These are phyloP conservation scores for Cyclotella atomus DNA, from an alignment of 108 stramenopile species.

Conservation along the genomic window DNA sequence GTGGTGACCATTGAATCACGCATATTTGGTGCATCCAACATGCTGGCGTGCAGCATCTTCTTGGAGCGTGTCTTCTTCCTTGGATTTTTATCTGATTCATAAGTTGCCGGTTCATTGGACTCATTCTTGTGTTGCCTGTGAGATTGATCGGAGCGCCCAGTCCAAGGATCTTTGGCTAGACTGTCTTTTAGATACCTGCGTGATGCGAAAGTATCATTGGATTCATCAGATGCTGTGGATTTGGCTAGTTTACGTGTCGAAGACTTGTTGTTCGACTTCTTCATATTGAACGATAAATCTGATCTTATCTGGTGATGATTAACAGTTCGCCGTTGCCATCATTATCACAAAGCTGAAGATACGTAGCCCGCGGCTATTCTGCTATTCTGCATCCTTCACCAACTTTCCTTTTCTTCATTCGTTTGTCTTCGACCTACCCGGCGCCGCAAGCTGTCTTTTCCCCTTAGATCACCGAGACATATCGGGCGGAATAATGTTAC, in stretches of 20 bases:
- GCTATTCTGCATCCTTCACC: too few relatives aligned
- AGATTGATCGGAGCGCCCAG: neutral
- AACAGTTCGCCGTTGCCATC: too few relatives aligned
- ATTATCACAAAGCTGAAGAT: too few relatives aligned
- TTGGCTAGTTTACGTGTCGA: neutral
- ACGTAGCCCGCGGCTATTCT: too few relatives aligned
- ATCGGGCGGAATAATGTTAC: too few relatives aligned
- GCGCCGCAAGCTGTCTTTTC: too few relatives aligned
- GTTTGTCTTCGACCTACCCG: too few relatives aligned
- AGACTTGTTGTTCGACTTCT: neutral
- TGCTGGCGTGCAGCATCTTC: neutral
- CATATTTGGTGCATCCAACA: neutral
- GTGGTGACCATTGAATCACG: too few relatives aligned
- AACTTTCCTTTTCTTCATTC: too few relatives aligned
- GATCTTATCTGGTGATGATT: too few relatives aligned
- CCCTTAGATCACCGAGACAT: too few relatives aligned
- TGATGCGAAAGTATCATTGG: neutral
- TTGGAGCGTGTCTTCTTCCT: neutral
- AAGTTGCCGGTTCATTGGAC: neutral
- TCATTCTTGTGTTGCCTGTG: neutral
- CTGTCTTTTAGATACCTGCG: neutral
- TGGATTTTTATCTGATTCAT: neutral
- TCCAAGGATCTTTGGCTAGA: conserved; percentile 1
- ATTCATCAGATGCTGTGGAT: neutral
- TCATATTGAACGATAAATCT: too few relatives aligned